Evolutionary conservation across 2,329 filamentous ascomycete species (phyloP).

Genomic region (Teratosphaeria viscida): DNA sequence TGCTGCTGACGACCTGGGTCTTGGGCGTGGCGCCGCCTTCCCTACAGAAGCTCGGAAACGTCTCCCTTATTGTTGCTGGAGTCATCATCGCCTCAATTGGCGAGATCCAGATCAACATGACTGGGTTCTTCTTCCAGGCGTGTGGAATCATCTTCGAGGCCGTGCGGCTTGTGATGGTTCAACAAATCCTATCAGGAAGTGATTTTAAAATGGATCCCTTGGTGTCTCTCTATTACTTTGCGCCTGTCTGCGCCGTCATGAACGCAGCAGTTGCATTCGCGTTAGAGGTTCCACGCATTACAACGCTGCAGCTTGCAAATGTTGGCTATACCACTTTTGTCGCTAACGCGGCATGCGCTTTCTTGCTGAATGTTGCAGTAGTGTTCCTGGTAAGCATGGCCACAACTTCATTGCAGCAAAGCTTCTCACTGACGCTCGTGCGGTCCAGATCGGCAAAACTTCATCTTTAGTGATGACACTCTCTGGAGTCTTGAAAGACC

Average conservation of each 20-base stretch:
- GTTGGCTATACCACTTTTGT: slow-evolving; percentile 65
- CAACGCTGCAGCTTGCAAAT: slow-evolving; percentile 58
- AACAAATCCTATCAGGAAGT: slow-evolving; percentile 67
- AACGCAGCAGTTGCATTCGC: slow-evolving; percentile 64
- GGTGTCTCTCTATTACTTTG: slow-evolving; percentile 84
- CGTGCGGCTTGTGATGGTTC: slow-evolving; percentile 72
- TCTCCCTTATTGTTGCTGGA: slow-evolving; percentile 87
- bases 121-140: slow-evolving; percentile 69
- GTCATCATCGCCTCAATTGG: slow-evolving; percentile 90
- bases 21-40: slow-evolving; percentile 77
- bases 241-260: slow-evolving; percentile 72
- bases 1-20: slow-evolving; percentile 79
- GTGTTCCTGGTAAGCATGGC: slow-evolving; percentile 62
- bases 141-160: slow-evolving; percentile 73
- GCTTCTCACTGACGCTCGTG: neutral
- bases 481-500: slow-evolving; percentile 80
- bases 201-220: slow-evolving; percentile 90
- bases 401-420: neutral
- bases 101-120: slow-evolving; percentile 84
- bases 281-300: slow-evolving; percentile 61
- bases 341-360: slow-evolving; percentile 66
- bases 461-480: slow-evolving; percentile 78
- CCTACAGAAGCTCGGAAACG: slow-evolving; percentile 79
- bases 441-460: slow-evolving; percentile 67
- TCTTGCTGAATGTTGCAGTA: slow-evolving; percentile 74